A percentile compares a stretch with the other conserved stretches of the same genome.
Evolutionary conservation across 441 rosid genomes (phyloP).

Genomic region (Populus hybrid): DNA sequence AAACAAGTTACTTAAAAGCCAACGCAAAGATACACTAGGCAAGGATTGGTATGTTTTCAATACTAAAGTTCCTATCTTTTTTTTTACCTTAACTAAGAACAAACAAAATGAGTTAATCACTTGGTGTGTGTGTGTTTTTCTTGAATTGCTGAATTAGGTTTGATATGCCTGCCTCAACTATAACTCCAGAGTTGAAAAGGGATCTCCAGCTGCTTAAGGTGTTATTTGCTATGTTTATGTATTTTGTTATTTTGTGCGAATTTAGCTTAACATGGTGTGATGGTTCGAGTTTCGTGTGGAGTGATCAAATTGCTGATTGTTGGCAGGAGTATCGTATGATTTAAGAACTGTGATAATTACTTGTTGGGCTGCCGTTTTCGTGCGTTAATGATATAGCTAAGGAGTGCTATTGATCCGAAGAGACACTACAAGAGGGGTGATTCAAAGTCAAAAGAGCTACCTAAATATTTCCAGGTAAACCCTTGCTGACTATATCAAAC

Average conservation of each 20-base stretch:
- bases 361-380: neutral
- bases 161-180: constrained; percentile 86
- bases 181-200: constrained; percentile 82
- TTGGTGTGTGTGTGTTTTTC: neutral
- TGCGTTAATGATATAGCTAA: constrained; percentile 45
- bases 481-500: neutral
- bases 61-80: neutral
- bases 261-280: neutral
- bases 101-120: no score
- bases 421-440: constrained; percentile 76
- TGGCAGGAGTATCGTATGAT: neutral
- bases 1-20: constrained; percentile 62
- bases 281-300: no score
- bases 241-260: neutral
- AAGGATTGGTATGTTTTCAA: constrained; percentile 44
- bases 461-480: constrained; percentile 88
- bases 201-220: constrained; percentile 93
- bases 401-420: constrained; percentile 74
- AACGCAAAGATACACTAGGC: constrained; percentile 68
- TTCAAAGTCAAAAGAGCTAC: constrained; percentile 49
- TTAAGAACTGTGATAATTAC: neutral
- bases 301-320: no score
- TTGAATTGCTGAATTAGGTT: constrained; percentile 46
- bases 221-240: neutral
- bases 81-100: no score